These are phyloP conservation scores for Hsuehochloa calcarea DNA, from an alignment of 176 grass and related monocot species.

Conservation along the genomic window DNA sequence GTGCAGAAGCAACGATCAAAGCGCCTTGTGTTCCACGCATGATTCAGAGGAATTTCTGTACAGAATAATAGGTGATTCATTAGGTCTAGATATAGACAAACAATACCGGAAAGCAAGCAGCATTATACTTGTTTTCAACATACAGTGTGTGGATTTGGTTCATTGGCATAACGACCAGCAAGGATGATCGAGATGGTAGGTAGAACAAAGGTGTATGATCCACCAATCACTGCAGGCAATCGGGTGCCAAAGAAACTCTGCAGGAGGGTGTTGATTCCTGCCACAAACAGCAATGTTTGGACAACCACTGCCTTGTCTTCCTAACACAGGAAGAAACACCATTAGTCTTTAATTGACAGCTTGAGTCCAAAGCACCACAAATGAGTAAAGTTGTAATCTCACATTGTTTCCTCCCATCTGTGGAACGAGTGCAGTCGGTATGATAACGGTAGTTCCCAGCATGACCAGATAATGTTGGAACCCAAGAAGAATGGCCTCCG, in stretches of 20 bases:
- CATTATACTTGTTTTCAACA: background rate
- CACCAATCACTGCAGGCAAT: slow-evolving; percentile 88
- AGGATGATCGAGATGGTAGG: slow-evolving; percentile 96
- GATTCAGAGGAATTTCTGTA: slow-evolving; percentile 87
- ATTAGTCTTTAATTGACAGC: background rate
- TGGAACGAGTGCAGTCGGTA: slow-evolving; percentile 96
- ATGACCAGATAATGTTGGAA: slow-evolving; percentile 98
- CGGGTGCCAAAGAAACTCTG: slow-evolving; percentile 95
- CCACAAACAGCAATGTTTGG: slow-evolving; percentile 87
- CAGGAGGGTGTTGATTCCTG: slow-evolving; percentile 89
- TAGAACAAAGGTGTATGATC: slow-evolving; percentile 88
- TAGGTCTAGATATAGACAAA: slow-evolving; percentile 27
- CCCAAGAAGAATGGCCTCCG: slow-evolving; percentile 95
- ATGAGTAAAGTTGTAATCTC: slow-evolving; percentile 18
- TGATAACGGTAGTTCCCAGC: slow-evolving; percentile 96
- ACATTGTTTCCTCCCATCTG: slow-evolving; percentile 99
- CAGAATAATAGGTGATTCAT: slow-evolving; percentile 29
- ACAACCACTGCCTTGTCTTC: slow-evolving; percentile 94
- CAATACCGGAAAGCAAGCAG: slow-evolving; percentile 12
- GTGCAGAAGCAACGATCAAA: slow-evolving; percentile 84
- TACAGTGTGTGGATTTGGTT: slow-evolving; percentile 72
- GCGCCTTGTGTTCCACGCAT: slow-evolving; percentile 98
- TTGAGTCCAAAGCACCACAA: background rate
- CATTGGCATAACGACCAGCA: slow-evolving; percentile 80
- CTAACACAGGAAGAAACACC: slow-evolving; percentile 35